Percentiles rank a stretch among this genome's conserved stretches.
phyloP scores from a whole-genome alignment of 768 basidiomycete genomes.

The Boletus coccyginus region DNA sequence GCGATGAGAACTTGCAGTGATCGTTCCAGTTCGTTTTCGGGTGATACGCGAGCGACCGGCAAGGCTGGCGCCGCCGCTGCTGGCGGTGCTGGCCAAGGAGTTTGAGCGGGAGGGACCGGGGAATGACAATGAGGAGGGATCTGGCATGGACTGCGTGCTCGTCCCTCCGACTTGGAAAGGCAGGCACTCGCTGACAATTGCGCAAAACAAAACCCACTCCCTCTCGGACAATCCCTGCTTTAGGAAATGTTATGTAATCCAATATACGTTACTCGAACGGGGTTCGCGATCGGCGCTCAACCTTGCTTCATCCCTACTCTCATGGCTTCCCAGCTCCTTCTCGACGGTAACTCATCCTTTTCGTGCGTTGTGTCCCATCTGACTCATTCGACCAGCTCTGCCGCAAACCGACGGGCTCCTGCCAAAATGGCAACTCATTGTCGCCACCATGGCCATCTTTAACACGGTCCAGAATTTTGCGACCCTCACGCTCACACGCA shows the following conservation, averaged over 20 bases:
- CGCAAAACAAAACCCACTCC: slow-evolving; percentile 18
- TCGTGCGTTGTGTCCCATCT: neutral
- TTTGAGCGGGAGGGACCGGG: slow-evolving; percentile 35
- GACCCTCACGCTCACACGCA: slow-evolving; percentile 73
- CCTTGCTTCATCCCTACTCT: neutral
- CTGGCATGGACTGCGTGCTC: slow-evolving; percentile 30
- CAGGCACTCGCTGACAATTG: slow-evolving; percentile 10
- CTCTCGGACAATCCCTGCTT: slow-evolving; percentile 9
- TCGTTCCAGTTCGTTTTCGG: slow-evolving; percentile 53
- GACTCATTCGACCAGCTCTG: slow-evolving; percentile 42
- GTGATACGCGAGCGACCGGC: slow-evolving; percentile 47
- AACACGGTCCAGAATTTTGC: slow-evolving; percentile 83
- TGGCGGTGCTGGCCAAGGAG: slow-evolving; percentile 38
- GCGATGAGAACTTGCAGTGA: slow-evolving; percentile 34
- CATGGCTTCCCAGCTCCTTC: slow-evolving; percentile 17
- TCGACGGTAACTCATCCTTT: slow-evolving; percentile 17
- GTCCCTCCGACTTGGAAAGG: slow-evolving; percentile 21
- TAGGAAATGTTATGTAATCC: slow-evolving; percentile 31
- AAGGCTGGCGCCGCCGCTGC: slow-evolving; percentile 49
- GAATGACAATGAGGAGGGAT: slow-evolving; percentile 26
- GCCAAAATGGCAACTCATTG: slow-evolving; percentile 85
- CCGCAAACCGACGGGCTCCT: slow-evolving; percentile 69
- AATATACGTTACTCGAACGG: slow-evolving; percentile 4
- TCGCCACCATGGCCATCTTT: slow-evolving; percentile 75
- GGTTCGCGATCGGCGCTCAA: slow-evolving; percentile 18